Evolutionary conservation across 1,139 yeast genomes (phyloP), one percentile per base, ranked within the genome.

Genomic region (Candida dubliniensis): DNA sequence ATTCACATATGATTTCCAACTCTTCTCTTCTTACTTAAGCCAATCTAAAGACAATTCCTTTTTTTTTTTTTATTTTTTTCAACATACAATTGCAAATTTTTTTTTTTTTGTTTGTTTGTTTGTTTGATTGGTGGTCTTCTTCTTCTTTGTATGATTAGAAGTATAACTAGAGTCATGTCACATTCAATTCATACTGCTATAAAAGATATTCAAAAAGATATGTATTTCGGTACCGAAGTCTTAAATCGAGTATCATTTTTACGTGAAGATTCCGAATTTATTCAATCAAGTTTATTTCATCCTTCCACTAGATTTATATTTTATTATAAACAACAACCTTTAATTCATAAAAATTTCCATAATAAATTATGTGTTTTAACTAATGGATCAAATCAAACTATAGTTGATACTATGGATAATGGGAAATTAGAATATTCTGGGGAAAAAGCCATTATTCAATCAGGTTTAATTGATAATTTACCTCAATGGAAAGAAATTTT

Each of bases 171-270:
- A 35, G 40, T 6, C 15, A 43, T 47, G 51, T 47, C 52, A 14
- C 50, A 50, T 27, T 43, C 47, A 13, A 37, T 40, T 13, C 44
- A 47, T 42, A 35, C 41, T 9, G 25, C 51, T 12, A 40, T 59
- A 2, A 47, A 52, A 18, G 65, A 63, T 15, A 58, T 62, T 34
- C 65, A 64, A 46, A 59, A 61, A 41, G 69, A 68, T 38, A 64
- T 69, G 50, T 72, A 69, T 54, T 74, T 65, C 49, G 82, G 87
- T 11, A 74, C 75, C 15, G 83, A 79, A 48, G 81, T 79, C 6
- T 68, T 91, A 43, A 90, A 91, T 64, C 69, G 97, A 50, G 83
- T 90, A 8, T 82, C 95, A 10, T 91, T 89, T 58, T 69, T 90
- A 38, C 71, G 97, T 44, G 83, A 81, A 29, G 86, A 89, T 58